Evolutionary conservation across 2,329 filamentous ascomycete species (phyloP).

Genomic region (Thelonectria discophora): DNA sequence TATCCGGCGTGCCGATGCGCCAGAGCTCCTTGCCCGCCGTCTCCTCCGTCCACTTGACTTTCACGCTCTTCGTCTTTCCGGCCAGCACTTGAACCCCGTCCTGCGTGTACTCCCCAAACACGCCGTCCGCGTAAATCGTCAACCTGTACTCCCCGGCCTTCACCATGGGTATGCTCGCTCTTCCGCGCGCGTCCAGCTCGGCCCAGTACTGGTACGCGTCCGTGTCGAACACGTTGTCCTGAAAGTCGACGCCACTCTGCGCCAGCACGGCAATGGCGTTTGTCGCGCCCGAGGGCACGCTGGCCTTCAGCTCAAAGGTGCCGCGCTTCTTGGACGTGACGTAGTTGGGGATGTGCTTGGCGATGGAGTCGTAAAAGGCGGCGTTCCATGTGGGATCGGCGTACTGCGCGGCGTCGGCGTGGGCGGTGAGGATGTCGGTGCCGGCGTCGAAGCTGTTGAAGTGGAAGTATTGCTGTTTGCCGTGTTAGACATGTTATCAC

Average conservation of each 20-base stretch:
- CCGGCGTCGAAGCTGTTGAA: conserved; percentile 65
- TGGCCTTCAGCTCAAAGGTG: conserved; percentile 58
- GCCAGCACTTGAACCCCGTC: conserved; percentile 58
- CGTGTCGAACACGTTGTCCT: conserved; percentile 58
- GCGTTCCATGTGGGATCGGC: conserved; percentile 63
- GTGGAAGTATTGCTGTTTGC: conserved; percentile 61
- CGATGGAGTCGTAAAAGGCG: conserved; percentile 71
- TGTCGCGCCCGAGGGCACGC: conserved; percentile 60
- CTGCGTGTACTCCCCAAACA: conserved; percentile 68
- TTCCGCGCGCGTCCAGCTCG: conserved; percentile 57
- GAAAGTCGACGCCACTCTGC: conserved; percentile 45
- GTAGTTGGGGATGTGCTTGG: conserved; percentile 66
- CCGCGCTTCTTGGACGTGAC: conserved; percentile 61
- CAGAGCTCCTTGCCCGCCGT: conserved; percentile 66
- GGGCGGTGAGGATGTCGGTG: conserved; percentile 56
- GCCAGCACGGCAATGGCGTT: conserved; percentile 64
- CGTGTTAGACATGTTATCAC: conserved; percentile 10
- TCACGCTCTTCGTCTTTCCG: conserved; percentile 46
- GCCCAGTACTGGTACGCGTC: conserved; percentile 71
- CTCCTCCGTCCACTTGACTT: conserved; percentile 62
- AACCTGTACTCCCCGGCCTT: conserved; percentile 68
- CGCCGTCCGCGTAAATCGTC: conserved; percentile 68
- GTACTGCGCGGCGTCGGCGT: conserved; percentile 62
- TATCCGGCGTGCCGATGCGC: conserved; percentile 70
- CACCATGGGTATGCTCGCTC: conserved; percentile 62